A percentile compares a stretch with the other conserved stretches of the same genome.
phyloP scores from a whole-genome alignment of 2,329 filamentous ascomycete species.

The Ceratocystis colombiana region DNA sequence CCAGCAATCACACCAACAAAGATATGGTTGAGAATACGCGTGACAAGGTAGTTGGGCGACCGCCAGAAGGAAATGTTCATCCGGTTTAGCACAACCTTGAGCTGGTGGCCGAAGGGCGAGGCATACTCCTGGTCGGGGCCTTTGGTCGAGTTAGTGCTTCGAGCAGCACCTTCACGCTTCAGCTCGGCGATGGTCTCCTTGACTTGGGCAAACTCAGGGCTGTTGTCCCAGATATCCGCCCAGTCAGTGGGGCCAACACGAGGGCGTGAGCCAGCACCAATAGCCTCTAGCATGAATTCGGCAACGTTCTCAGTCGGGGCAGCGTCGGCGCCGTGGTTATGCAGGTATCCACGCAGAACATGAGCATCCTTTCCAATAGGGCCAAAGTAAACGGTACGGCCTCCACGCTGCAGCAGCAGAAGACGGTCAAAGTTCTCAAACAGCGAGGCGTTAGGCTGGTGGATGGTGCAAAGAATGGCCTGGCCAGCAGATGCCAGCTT shows the following conservation, averaged over 20 bases:
- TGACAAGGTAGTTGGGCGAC: conserved; percentile 81
- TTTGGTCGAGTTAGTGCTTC: conserved; percentile 43
- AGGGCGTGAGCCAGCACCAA: conserved; percentile 63
- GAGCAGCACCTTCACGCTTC: conserved; percentile 46
- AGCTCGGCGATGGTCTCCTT: conserved; percentile 59
- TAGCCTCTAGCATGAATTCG: conserved; percentile 79
- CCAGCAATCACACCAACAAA: conserved; percentile 69
- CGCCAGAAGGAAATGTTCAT: conserved; percentile 75
- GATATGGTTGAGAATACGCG: conserved; percentile 74
- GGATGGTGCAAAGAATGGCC: conserved; percentile 82
- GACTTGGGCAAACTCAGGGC: conserved; percentile 55
- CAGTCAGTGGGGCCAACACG: conserved; percentile 67
- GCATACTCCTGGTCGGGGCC: conserved; percentile 68
- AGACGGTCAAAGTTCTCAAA: conserved; percentile 85
- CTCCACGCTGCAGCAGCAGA: conserved; percentile 66
- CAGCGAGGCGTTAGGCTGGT: conserved; percentile 75
- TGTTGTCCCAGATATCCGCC: conserved; percentile 69
- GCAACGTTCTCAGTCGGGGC: conserved; percentile 48
- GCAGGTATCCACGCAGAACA: conserved; percentile 55
- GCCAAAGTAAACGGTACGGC: conserved; percentile 75
- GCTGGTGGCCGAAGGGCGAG: conserved; percentile 67
- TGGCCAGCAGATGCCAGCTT: conserved; percentile 69
- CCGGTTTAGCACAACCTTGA: conserved; percentile 61
- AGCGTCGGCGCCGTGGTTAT: conserved; percentile 50
- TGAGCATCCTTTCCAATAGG: conserved; percentile 68